Conservation (phyloP, 495 filamentous ascomycete genomes). For the Neurospora tetrasperma region DNA sequence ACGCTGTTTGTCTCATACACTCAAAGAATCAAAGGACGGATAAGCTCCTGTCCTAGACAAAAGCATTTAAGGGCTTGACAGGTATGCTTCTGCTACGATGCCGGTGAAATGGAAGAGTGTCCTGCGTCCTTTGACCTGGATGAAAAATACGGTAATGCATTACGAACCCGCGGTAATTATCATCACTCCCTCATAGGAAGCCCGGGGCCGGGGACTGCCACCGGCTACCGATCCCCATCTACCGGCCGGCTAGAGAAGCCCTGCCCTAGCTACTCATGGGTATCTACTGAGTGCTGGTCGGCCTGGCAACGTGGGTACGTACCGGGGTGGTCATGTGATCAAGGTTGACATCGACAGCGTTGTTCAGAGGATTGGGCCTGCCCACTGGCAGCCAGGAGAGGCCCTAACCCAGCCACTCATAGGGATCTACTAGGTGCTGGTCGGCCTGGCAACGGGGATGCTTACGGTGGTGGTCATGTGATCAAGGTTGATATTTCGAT, state of each 20-base stretch:
- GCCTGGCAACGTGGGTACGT: not conserved
- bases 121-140: not conserved
- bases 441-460: no score
- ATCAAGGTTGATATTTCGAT: no score
- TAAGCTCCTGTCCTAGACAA: no score
- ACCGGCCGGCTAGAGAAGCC: not conserved
- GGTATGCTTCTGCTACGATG: no score
- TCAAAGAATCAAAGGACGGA: not conserved
- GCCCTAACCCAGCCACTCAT: no score
- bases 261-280: not conserved
- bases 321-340: not conserved
- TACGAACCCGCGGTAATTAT: not conserved
- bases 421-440: no score
- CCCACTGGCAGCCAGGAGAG: no score
- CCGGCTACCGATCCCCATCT: not conserved
- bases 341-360: not conserved
- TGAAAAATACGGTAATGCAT: not conserved
- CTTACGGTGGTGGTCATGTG: no score
- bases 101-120: not conserved
- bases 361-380: no score
- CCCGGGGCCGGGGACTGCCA: not conserved
- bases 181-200: not conserved
- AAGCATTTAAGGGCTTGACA: no score
- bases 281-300: not conserved
- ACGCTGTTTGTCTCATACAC: rapidly evolving